Base-by-base conservation (phyloP, 129 eudicot genomes). In the Helichrysum umbraculigerum region DNA sequence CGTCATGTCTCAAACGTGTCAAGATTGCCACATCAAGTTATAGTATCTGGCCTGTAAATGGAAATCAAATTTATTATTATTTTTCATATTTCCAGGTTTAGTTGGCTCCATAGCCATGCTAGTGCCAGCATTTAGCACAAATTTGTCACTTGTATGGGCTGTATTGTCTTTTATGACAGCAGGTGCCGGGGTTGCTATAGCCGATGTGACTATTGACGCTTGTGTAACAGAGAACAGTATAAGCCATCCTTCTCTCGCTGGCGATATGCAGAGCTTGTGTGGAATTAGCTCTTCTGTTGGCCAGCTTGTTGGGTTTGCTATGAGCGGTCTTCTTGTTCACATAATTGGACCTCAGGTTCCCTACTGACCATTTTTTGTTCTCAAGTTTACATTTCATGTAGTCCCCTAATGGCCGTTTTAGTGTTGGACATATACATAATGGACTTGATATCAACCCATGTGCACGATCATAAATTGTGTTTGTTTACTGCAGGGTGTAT, bases 141-240 rank as follows among this genome's bases (percentile, higher is more conserved):
- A 83, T 32, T 61, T 93, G 87, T 82, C 81, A 68, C 92, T 87
- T 61, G 84, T 68, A 69, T 75, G 84, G 73, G 98, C 98, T 9
- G 67, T 93, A 73, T 77, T 90, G 72, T 87, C 86, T 62, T 81
- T 93, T 65, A 87, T 86, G 73, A 80, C 84, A n/a, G 96, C 88
- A 21, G 89, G 97, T 73, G 89, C 96, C 67, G 97, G 91, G 73
- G 97, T 84, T 20, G 98, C 98, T 9, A 84, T 93, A 80, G 97
- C 92, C 12, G 97, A 93, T 84, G 98, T 93, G 76, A 93, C 97
- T 58, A 85, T 93, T 44, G 98, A 93, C 84, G 98, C 98, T 2
- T 90, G 92, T 84, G 98, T 93, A 68, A 92, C 98, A 1, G 90
- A 90, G 83, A 88, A 88, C 79, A 86, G 92, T 81, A 90, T 84